phyloP scores from a whole-genome alignment of 2,329 filamentous ascomycete species.

The Beauveria asiatica region DNA sequence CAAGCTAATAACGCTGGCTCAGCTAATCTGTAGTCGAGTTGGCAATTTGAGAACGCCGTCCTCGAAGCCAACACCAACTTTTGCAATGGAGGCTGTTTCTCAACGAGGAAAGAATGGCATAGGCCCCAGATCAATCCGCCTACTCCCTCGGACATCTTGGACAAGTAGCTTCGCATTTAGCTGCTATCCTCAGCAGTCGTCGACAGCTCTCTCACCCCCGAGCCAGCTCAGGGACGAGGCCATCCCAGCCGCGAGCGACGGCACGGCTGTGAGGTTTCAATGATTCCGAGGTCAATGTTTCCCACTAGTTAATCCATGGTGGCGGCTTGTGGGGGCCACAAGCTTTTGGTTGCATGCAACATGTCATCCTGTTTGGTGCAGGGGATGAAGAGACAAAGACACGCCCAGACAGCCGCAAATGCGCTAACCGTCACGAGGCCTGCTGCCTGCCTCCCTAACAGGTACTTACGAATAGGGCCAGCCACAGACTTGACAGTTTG shows the following conservation, averaged over 20 bases:
- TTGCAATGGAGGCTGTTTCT: not conserved
- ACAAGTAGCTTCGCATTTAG: not conserved
- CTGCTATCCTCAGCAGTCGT: not conserved
- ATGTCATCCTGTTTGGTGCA: not conserved
- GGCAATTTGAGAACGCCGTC: not conserved
- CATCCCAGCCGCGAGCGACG: not conserved
- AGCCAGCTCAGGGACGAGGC: not conserved
- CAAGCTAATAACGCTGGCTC: too few species aligned
- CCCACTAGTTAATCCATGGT: not conserved
- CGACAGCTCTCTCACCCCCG: not conserved
- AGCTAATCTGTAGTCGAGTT: too few species aligned
- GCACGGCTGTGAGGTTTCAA: not conserved
- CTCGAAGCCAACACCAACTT: conserved; percentile 1
- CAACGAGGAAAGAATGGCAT: too few species aligned
- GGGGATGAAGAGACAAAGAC: not conserved
- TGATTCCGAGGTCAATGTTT: not conserved
- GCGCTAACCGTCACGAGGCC: not conserved
- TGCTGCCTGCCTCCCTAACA: not conserved
- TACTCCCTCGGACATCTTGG: not conserved
- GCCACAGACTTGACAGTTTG: too few species aligned
- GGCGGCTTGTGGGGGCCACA: not conserved
- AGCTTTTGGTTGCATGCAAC: not conserved
- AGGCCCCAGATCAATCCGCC: not conserved
- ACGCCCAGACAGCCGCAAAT: not conserved
- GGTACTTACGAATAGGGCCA: too few species aligned